These are phyloP conservation scores for Plantago coronopus DNA, from an alignment of 305 asterid genomes.

Conservation along the genomic window DNA sequence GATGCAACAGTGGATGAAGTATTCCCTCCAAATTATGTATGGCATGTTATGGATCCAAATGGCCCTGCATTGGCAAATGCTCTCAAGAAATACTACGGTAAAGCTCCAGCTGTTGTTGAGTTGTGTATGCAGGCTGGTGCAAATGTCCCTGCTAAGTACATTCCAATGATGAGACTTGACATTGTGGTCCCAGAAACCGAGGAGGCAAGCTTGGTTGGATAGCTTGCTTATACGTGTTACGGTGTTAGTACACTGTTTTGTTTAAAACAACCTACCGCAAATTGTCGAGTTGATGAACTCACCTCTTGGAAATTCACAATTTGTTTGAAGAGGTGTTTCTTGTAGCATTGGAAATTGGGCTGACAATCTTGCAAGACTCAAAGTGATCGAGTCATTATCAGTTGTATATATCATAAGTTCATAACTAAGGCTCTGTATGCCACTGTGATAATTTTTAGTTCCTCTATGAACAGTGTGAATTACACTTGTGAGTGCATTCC, in stretches of 20 bases:
- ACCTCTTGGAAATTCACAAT: not conserved
- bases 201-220: constrained; percentile 62
- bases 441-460: not conserved
- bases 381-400: not conserved
- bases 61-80: constrained; percentile 57
- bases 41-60: constrained; percentile 69
- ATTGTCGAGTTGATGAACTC: constrained; percentile 5
- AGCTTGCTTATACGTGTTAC: constrained; percentile 12
- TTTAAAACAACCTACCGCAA: not conserved
- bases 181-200: constrained; percentile 68
- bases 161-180: constrained; percentile 83
- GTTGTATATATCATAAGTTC: not conserved
- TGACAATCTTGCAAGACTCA: not conserved
- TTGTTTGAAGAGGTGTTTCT: not conserved
- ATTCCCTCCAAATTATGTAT: constrained; percentile 77
- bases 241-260: not conserved
- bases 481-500: not conserved
- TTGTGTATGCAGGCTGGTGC: constrained; percentile 92
- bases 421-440: constrained; percentile 8
- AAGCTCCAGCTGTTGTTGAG: constrained; percentile 84
- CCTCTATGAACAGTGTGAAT: not conserved
- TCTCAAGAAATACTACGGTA: constrained; percentile 72
- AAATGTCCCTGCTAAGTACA: constrained; percentile 52
- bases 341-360: not conserved
- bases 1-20: constrained; percentile 88